Percentiles rank a stretch among this genome's conserved stretches.
Conservation (phyloP, 108 stramenopile species). For the Nannochloropsis salina region DNA sequence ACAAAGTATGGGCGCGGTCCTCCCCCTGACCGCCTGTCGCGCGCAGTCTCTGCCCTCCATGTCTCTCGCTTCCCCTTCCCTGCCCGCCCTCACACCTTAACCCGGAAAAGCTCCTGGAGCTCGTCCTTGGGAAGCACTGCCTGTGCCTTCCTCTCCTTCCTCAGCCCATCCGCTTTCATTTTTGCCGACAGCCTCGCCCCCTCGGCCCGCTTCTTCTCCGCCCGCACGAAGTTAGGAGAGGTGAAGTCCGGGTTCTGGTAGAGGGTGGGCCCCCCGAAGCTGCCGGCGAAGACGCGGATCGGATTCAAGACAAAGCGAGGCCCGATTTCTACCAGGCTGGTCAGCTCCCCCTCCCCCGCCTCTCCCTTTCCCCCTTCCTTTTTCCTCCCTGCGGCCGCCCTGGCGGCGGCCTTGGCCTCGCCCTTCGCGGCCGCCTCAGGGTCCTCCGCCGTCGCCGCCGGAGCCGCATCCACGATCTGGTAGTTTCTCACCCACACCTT, state of each 20-base stretch:
- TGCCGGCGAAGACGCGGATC: conserved; percentile 88
- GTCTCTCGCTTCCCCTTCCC: neutral
- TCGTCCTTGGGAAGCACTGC: conserved; percentile 43
- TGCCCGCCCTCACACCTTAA: neutral
- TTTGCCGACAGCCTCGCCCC: conserved; percentile 67
- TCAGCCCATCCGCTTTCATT: conserved; percentile 67
- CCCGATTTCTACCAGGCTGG: conserved; percentile 94
- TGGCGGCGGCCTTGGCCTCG: conserved; percentile 20
- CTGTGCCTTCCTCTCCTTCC: conserved; percentile 67
- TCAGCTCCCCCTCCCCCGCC: conserved; percentile 62
- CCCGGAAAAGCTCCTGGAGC: conserved; percentile 39
- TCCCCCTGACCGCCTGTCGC: neutral
- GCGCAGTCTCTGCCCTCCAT: neutral
- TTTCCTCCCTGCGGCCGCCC: conserved; percentile 36
- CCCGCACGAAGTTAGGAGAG: conserved; percentile 80
- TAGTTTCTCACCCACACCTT: conserved; percentile 99
- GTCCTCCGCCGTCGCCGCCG: neutral
- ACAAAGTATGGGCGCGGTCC: neutral
- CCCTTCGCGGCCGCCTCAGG: neutral
- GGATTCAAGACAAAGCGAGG: conserved; percentile 95
- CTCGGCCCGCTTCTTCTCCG: conserved; percentile 64
- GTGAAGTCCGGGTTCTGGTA: conserved; percentile 83
- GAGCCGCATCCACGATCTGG: conserved; percentile 83
- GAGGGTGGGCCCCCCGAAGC: conserved; percentile 92
- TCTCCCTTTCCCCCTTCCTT: neutral